A percentile compares a stretch with the other conserved stretches of the same genome.
Evolutionary conservation across 1,284 basidiomycete genomes (phyloP).

Genomic region (Pholiota adiposa): DNA sequence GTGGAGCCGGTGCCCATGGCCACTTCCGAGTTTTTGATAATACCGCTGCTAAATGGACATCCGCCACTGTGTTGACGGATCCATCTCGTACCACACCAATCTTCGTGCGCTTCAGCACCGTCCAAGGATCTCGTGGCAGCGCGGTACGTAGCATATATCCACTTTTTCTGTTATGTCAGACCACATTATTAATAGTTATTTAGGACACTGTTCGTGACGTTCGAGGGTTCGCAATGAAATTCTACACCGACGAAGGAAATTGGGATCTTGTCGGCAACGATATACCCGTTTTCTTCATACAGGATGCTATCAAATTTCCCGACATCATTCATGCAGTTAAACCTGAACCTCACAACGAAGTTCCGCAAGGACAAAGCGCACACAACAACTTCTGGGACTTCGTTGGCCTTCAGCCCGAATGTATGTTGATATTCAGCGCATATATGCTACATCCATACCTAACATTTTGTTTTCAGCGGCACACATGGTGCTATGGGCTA

Average conservation of each 20-base stretch:
- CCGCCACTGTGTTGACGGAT: constrained; percentile 73
- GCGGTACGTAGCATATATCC: constrained; percentile 47
- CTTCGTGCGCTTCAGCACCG: constrained; percentile 84
- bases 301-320: constrained; percentile 83
- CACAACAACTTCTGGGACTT: constrained; percentile 90
- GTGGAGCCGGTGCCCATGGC: constrained; percentile 82
- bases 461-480: constrained; percentile 45
- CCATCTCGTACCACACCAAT: constrained; percentile 70
- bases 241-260: constrained; percentile 75
- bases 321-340: constrained; percentile 83
- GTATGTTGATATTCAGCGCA: constrained; percentile 35
- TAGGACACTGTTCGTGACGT: constrained; percentile 84
- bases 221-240: constrained; percentile 81
- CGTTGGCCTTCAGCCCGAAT: constrained; percentile 64
- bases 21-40: constrained; percentile 76
- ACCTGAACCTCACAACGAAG: constrained; percentile 80
- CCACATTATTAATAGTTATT: neutral
- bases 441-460: neutral
- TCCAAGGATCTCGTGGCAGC: constrained; percentile 76
- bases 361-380: constrained; percentile 64
- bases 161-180: neutral
- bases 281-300: constrained; percentile 86
- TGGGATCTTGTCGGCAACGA: constrained; percentile 85
- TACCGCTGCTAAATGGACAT: constrained; percentile 65
- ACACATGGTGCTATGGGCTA: constrained; percentile 83